Evolutionary conservation across 2,329 filamentous ascomycete species (phyloP).

Genomic region (Teratosphaeria pseudoeucalypti): DNA sequence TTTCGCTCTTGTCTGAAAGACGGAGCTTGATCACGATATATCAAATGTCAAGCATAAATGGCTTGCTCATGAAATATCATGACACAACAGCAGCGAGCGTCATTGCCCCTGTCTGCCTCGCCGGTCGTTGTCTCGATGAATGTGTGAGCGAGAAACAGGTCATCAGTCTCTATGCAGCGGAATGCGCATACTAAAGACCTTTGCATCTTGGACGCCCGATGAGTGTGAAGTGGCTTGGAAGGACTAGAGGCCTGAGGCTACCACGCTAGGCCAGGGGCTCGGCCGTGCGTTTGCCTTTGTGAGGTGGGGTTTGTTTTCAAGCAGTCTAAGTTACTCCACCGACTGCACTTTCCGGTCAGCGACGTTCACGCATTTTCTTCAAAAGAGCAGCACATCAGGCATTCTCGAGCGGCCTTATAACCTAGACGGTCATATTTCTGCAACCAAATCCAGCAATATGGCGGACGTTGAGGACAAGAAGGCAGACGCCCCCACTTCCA

Average conservation of each 20-base stretch:
- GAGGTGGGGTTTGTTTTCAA: background rate
- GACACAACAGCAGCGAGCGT: too few relatives aligned
- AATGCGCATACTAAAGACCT: too few relatives aligned
- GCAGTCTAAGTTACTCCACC: background rate
- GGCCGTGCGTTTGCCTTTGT: background rate
- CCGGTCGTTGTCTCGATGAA: too few relatives aligned
- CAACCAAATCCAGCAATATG: conserved; percentile 12
- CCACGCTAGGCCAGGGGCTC: background rate
- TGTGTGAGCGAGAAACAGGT: too few relatives aligned
- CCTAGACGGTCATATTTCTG: background rate
- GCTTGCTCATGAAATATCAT: too few relatives aligned
- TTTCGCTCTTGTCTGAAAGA: too few relatives aligned
- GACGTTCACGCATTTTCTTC: background rate
- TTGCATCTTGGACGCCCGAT: background rate
- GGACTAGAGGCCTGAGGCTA: background rate
- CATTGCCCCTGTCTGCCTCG: too few relatives aligned
- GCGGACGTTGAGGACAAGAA: conserved; percentile 21
- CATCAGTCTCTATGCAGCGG: too few relatives aligned
- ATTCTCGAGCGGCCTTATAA: background rate
- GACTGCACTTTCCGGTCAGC: background rate
- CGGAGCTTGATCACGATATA: too few relatives aligned
- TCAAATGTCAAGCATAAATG: too few relatives aligned
- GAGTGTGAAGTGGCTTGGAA: background rate
- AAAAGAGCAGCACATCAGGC: background rate
- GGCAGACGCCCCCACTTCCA: conserved; percentile 29